Evolutionary conservation across 2,329 filamentous ascomycete genomes (phyloP).

Genomic region (Penicillium italicum): DNA sequence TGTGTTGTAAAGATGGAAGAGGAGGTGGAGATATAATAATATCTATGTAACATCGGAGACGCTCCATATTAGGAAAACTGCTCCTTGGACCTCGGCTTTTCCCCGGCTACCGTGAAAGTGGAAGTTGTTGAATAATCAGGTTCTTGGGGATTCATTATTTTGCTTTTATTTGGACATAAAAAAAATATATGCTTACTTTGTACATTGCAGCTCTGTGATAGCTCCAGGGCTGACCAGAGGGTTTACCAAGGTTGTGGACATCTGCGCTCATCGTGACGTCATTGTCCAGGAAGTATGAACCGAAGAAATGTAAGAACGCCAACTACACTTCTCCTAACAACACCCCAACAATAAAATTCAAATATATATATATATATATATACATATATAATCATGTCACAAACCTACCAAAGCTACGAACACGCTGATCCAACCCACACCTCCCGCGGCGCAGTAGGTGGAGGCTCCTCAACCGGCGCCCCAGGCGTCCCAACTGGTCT

Average conservation of each 20-base stretch:
- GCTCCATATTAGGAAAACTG: slow-evolving; percentile 27
- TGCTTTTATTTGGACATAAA: background rate
- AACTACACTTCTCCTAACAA: background rate
- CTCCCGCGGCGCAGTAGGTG: slow-evolving; percentile 9
- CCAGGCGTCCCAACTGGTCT: slow-evolving; percentile 21
- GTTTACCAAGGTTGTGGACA: too few relatives aligned
- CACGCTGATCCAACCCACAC: slow-evolving; percentile 1
- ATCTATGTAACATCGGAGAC: slow-evolving; percentile 15
- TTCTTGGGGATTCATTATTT: background rate
- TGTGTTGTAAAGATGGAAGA: background rate
- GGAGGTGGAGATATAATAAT: background rate
- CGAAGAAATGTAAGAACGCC: background rate
- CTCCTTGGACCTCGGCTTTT: slow-evolving; percentile 23
- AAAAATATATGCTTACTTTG: background rate
- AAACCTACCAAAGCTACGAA: slow-evolving; percentile 3
- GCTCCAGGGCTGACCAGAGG: background rate
- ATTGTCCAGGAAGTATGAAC: background rate
- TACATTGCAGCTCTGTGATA: background rate
- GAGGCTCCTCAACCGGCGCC: slow-evolving; percentile 30
- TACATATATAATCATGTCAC: slow-evolving; percentile 1
- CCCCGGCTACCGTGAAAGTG: background rate
- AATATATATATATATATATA: background rate
- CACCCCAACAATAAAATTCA: background rate
- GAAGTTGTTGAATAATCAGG: slow-evolving; percentile 1
- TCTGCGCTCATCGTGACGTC: background rate